Conservation (phyloP, 192 early-diverging fungal species). For the Coemansia sp. region DNA sequence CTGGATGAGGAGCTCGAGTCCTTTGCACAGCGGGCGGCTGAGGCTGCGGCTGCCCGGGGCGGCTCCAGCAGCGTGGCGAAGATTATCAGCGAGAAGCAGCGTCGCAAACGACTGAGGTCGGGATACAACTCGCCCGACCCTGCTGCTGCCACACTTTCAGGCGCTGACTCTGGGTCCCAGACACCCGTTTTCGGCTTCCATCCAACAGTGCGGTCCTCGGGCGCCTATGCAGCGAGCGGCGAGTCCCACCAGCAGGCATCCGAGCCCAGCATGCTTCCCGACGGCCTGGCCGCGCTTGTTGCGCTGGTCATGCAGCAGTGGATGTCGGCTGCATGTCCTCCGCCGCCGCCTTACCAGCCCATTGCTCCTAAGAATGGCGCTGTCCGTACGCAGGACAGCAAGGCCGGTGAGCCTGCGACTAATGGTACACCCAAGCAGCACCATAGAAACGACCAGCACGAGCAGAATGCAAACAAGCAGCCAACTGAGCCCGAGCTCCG, state of each 20-base stretch:
- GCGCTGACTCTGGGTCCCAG: slow-evolving; percentile 41
- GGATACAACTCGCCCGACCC: slow-evolving; percentile 1
- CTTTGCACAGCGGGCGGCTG: slow-evolving; percentile 8
- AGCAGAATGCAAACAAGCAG: slow-evolving; percentile 12
- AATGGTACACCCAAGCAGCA: slow-evolving; percentile 2
- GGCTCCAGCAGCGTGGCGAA: neutral
- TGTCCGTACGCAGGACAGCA: neutral
- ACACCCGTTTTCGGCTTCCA: slow-evolving; percentile 39
- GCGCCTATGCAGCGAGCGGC: neutral
- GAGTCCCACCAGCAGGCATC: slow-evolving; percentile 3
- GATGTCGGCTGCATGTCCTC: slow-evolving; percentile 34
- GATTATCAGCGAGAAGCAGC: slow-evolving; percentile 5
- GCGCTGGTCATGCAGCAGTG: slow-evolving; percentile 52
- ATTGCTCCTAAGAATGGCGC: neutral
- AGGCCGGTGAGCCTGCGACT: neutral
- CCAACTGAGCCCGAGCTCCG: slow-evolving; percentile 55
- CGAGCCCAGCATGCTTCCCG: slow-evolving; percentile 45
- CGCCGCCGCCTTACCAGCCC: slow-evolving; percentile 12
- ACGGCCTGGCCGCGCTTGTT: slow-evolving; percentile 34
- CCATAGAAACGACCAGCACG: neutral
- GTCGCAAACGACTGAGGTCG: slow-evolving; percentile 6
- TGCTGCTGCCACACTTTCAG: slow-evolving; percentile 12
- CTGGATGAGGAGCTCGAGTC: slow-evolving; percentile 48
- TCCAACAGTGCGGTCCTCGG: slow-evolving; percentile 10
- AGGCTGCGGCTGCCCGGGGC: slow-evolving; percentile 2